Evolutionary conservation across 2,329 filamentous ascomycete genomes (phyloP).

Genomic region (Nemania sp.): DNA sequence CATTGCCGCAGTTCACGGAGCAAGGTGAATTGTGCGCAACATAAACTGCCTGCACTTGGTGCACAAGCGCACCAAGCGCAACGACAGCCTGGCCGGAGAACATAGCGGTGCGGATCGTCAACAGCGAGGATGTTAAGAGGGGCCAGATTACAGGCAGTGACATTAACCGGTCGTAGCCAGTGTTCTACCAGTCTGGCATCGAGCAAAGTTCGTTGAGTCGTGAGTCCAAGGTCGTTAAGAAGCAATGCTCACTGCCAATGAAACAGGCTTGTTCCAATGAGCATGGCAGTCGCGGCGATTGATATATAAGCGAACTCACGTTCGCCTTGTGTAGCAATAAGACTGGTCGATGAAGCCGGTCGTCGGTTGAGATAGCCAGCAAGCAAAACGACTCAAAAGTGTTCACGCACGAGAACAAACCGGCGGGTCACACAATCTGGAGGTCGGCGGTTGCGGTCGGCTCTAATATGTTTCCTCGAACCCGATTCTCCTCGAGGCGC

Average conservation of each 20-base stretch:
- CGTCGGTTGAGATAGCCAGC: constrained; percentile 20
- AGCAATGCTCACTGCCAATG: constrained; percentile 1
- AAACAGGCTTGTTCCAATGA: not conserved
- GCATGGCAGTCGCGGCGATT: constrained; percentile 14
- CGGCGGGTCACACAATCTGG: constrained; percentile 22
- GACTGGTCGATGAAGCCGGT: constrained; percentile 18
- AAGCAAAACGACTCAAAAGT: not conserved
- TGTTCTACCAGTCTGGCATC: constrained; percentile 18
- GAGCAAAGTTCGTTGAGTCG: not conserved
- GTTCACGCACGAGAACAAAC: constrained; percentile 21
- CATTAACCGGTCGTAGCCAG: not conserved
- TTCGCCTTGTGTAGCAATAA: not conserved
- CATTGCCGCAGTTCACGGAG: constrained; percentile 65
- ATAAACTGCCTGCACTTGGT: constrained; percentile 18
- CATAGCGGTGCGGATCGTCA: constrained; percentile 23
- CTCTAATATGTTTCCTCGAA: constrained; percentile 18
- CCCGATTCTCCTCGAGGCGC: constrained; percentile 26
- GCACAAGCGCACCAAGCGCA: constrained; percentile 29
- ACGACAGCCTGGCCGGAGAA: constrained; percentile 10
- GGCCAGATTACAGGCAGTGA: constrained; percentile 13
- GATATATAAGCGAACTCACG: constrained; percentile 28
- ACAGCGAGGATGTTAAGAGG: constrained; percentile 1
- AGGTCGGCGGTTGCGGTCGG: constrained; percentile 14
- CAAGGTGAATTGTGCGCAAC: constrained; percentile 59
- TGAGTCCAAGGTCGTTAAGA: not conserved